phyloP scores from a whole-genome alignment of 192 early-diverging fungal species.

The Kappamyces sp. region DNA sequence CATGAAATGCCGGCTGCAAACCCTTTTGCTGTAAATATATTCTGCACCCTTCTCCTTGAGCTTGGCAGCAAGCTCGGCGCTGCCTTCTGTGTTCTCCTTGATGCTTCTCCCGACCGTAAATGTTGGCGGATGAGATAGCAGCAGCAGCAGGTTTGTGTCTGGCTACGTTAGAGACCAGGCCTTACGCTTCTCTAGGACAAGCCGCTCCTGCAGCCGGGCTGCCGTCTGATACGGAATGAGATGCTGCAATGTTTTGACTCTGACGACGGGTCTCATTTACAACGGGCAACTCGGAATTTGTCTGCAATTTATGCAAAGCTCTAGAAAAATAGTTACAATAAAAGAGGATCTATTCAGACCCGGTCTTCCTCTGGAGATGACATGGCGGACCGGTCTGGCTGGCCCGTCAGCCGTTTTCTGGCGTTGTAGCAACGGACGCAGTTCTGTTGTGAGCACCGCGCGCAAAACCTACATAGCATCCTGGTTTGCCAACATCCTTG shows the following conservation, averaged over 20 bases:
- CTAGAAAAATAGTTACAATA: too few species aligned
- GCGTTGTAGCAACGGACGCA: too few species aligned
- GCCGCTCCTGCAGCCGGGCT: too few species aligned
- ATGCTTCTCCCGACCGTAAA: constrained; percentile 89
- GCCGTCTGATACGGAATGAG: too few species aligned
- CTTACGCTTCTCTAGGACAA: neutral
- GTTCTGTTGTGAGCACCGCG: neutral
- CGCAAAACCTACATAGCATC: constrained; percentile 3
- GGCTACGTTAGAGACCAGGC: neutral
- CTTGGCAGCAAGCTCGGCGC: neutral
- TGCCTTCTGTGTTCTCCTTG: constrained; percentile 49
- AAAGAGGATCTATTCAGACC: too few species aligned
- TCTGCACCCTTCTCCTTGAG: constrained; percentile 20
- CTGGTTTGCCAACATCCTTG: neutral
- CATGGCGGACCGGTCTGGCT: too few species aligned
- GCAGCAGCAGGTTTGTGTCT: constrained; percentile 29
- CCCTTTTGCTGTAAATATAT: constrained; percentile 5
- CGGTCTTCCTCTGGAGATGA: too few species aligned
- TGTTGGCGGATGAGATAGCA: constrained; percentile 78
- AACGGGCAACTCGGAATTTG: too few species aligned
- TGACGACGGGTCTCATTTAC: too few species aligned
- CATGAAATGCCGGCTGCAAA: constrained; percentile 44
- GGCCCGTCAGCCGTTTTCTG: too few species aligned
- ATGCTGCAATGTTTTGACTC: too few species aligned
- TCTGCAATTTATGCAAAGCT: too few species aligned